Evolutionary conservation across 257 asterid species (phyloP), one percentile per base, ranked within the genome.

Genomic region (Prunella vulgaris): DNA sequence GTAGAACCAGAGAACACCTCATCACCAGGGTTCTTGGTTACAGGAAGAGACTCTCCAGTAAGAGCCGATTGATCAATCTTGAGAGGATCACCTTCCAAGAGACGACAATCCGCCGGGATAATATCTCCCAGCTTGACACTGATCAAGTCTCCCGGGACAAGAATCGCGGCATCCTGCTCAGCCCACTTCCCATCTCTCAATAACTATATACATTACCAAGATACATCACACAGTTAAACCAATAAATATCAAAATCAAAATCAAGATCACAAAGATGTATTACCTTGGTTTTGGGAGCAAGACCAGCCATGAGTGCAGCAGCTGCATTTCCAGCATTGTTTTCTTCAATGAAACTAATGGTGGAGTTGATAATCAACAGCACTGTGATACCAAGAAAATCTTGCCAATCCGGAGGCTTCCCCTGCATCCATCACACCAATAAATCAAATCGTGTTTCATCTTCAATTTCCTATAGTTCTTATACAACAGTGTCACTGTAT

Each of bases 271-370:
- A 37, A 0, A 2, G n/a, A 6, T 24, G 22, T 8, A 7, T 12
- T 40, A 78, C 86, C 82, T 84, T 84, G 37, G 84, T 73, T 75
- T 84, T 81, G 69, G 86, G 89, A 67, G 89, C 89, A 66, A 84
- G 89, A 42, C 86, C 84, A 25, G 84, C 89, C 88, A 84, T 81
- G 44, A 84, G 88, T 27, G 88, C 83, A 24, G 88, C 88, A 17
- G 88, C 88, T 0, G 89, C 89, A 72, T 84, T 81, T 57, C 89
- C 89, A 0, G 89, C 89, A 42, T 70, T 84, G 14, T 84, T 84
- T 57, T 84, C 89, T 79, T 84, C 89, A 9, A 84, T 75, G 77
- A 84, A 84, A 58, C 89, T 84, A 28, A 84, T 81, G 38, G 89
- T 84, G 15, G 89, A 84, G 77, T 84, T 84, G 82, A 84, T 84